phyloP scores from a whole-genome alignment of 345 rosid species.

The Boechera stricta region DNA sequence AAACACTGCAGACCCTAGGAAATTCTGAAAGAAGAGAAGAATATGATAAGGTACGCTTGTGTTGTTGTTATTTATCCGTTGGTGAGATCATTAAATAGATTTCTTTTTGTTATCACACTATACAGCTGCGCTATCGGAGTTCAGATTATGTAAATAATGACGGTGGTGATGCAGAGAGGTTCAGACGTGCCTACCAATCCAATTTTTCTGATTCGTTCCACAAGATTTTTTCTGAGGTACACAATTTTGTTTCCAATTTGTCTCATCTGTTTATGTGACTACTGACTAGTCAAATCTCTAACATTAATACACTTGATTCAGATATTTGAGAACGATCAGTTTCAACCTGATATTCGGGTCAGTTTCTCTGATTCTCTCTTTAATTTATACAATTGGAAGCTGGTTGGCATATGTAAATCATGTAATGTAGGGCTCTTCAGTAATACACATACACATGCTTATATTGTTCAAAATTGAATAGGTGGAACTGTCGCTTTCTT shows the following conservation, averaged over 20 bases:
- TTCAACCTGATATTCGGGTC: conserved; percentile 77
- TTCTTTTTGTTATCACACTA: conserved; percentile 20
- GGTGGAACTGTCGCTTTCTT: conserved; percentile 78
- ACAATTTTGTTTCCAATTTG: conserved; percentile 12
- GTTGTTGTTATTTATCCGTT: conserved; percentile 18
- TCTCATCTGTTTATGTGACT: conserved; percentile 22
- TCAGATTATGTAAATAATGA: conserved; percentile 57
- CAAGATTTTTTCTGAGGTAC: conserved; percentile 87
- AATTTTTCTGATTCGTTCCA: conserved; percentile 90
- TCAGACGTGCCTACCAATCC: conserved; percentile 55
- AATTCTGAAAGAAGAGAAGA: conserved; percentile 69
- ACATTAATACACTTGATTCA: conserved; percentile 46
- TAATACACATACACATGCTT: conserved; percentile 23
- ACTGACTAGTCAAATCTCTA: conserved; percentile 34
- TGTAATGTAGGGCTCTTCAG: conserved; percentile 10
- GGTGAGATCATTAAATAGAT: conserved; percentile 11
- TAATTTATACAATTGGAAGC: conserved; percentile 26
- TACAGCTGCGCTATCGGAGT: conserved; percentile 54
- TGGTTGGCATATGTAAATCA: conserved; percentile 26
- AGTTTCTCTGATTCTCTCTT: conserved; percentile 31
- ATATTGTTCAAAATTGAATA: conserved; percentile 45
- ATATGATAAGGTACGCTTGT: conserved; percentile 63
- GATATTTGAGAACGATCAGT: conserved; percentile 74
- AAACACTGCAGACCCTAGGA: conserved; percentile 61
- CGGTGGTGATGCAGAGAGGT: conserved; percentile 59